Base-by-base conservation (phyloP, 83 land plant genomes). In the Picea engelmannii region DNA sequence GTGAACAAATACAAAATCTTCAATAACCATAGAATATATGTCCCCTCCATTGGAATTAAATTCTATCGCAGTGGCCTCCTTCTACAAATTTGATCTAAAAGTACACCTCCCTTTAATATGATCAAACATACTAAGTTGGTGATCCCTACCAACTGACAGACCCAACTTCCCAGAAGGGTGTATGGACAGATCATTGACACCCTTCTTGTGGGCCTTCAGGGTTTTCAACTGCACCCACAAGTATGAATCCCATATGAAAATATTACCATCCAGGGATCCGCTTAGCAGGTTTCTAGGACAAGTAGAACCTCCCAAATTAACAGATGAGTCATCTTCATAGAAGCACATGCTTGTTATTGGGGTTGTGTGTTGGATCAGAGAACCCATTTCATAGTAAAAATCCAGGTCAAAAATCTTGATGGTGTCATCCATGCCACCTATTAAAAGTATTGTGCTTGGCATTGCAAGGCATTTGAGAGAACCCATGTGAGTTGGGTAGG, bases 381-480 rank as follows among this genome's bases (percentile, higher is more conserved):
- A 58, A 10, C 96, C 98, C 76, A 94, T 79, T 40, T 90, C 97
- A 62, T 84, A 68, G 77, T 85, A 62, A 18, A 94, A 20, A 60
- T 85, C 75, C 70, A 96, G 86, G 82, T 96, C 95, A 84, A 94
- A 98, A 78, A 98, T 81, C 55, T 91, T 88, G 83, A 98, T 83
- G 88, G 99, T 85, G 87, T 98, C 99, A 76, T 96, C 98, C 64
- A 81, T 27, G 42, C 87, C 87, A 55, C 96, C 96, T n/a, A 96
- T 93, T 25, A 88, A 96, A 4, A 94, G 92, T 23, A 88, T 86
- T 63, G 93, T 71, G 25, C 94, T 93, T 60, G 90, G 78, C 18
- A 85, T 86, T 24, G 99, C 94, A 67, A 91, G 86, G 84, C 94
- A 83, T 61, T 92, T 94, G 90, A 98, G 85, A 76, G 96, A 86